Base-by-base conservation (phyloP, 257 asterid genomes). In the Salvia rosmarinus region DNA sequence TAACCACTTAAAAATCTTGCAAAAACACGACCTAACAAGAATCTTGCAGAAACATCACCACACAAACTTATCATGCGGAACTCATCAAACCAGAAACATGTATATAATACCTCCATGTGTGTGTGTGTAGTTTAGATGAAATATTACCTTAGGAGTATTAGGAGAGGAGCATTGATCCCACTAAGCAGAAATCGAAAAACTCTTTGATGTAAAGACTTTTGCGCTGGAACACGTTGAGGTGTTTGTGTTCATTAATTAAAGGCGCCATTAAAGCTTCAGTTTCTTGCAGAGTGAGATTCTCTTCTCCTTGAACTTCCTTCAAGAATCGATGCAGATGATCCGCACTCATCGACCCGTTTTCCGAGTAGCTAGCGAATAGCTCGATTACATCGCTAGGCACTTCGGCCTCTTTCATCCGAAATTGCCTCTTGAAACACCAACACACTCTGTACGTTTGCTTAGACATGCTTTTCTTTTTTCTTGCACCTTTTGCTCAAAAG, bases 401-500 rank as follows among this genome's bases (percentile, higher is more conserved):
- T 65, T 87, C 96, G 4, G 88, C 84, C 75, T 83, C 97, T 64
- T 65, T 84, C 19, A 78, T 35, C 79, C 81, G 81, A 89, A 89
- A 91, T 72, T 56, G 79, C 80, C 97, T 83, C 9, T 61, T 76
- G 72, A 91, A 80, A 74, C 89, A 87, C 42, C 75, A 87, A 21
- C 93, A 91, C 2, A 89, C 78, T 8, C 79, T 89, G 91, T 85
- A 91, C 55, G 90, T 87, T 79, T 82, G 90, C 76, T 87, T 88
- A 1, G 97, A 84, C 96, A 88, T 90, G 13, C 57, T 12, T n/a
- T 68, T 39, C 11, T 13, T 2, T 11, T 23, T 39, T 32, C 39
- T 39, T 57, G 49, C 42, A 37, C 7, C 42, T 37, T 7, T 37
- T 37, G 42, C 42, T 37, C 42, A 37, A 6, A 37, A 4, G 9